A percentile compares a stretch with the other conserved stretches of the same genome.
These are phyloP conservation scores for Penicillium sp. DNA, from an alignment of 2,329 filamentous ascomycete genomes.

Conservation along the genomic window DNA sequence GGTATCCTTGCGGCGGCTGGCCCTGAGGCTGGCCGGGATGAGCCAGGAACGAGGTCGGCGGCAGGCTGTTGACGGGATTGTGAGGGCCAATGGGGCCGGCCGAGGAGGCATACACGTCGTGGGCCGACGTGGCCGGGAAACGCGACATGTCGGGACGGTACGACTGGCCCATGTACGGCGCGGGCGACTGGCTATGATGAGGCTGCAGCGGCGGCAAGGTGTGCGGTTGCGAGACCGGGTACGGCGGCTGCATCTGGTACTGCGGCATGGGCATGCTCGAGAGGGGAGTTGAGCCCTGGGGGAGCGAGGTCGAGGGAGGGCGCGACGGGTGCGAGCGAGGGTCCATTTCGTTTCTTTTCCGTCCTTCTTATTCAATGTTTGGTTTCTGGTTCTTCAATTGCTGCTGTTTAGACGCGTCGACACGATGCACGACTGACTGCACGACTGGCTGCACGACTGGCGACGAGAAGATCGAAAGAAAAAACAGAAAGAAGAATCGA, in stretches of 20 bases:
- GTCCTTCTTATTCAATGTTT: not conserved
- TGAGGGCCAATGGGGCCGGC: conserved; percentile 42
- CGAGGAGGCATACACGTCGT: conserved; percentile 41
- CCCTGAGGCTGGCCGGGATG: conserved; percentile 36
- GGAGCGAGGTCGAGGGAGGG: conserved; percentile 42
- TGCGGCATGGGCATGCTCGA: conserved; percentile 46
- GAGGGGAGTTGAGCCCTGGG: conserved; percentile 42
- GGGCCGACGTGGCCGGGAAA: conserved; percentile 37
- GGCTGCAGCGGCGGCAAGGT: conserved; percentile 46
- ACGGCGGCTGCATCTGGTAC: conserved; percentile 45
- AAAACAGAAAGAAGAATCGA: not conserved
- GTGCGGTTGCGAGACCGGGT: conserved; percentile 41
- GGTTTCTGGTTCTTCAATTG: not conserved
- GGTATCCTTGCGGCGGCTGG: conserved; percentile 37
- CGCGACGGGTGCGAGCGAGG: conserved; percentile 42
- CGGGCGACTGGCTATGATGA: conserved; percentile 42
- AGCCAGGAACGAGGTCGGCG: conserved; percentile 40
- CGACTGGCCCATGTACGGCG: conserved; percentile 39
- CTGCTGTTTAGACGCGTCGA: too few species aligned
- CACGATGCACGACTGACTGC: too few species aligned
- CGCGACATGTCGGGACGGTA: conserved; percentile 42
- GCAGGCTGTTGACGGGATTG: conserved; percentile 38
- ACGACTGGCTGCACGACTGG: not conserved
- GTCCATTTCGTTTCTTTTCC: conserved; percentile 29
- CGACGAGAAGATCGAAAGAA: not conserved